Evolutionary conservation across 2,329 filamentous ascomycete genomes (phyloP), one percentile per base, ranked within the genome.

Genomic region (Exophiala bonariae): DNA sequence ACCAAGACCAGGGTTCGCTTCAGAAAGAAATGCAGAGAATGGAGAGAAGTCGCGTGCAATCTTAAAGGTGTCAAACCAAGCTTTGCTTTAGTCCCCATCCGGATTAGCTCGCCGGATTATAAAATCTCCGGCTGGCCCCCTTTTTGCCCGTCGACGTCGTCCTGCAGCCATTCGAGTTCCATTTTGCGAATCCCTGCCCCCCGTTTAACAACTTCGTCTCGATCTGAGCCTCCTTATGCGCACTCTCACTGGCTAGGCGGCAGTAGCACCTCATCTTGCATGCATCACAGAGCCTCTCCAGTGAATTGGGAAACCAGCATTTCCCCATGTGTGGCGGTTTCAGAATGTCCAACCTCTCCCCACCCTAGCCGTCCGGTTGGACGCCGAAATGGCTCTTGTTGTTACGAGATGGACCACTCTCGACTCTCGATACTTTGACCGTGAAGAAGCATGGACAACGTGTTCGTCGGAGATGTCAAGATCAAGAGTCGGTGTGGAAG

Each of bases 21-120:
- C 18, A 7, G 11, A 18, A 32, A 31, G 38, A 18, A 36, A n/a
- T 17, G 20, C n/a, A 30, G n/a, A 4, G 32, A 36, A 41, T 41
- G 38, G 37, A 41, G 37, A n/a, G n/a, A 17, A 36, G 30, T 22
- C 37, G 31, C 31, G 30, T 34, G 49, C 52, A 55, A 55, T 55
- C 52, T 55, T 55, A 55, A 52, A 46, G 52, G 52, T 45, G 52
- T 55, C 49, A 32, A 55, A 52, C 42, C 46, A 55, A 55, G 52
- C 52, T 52, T 55, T 55, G 7, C 16, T 3, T 18, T 44, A 36
- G 11, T n/a, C 48, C 42, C 7, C 20, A 44, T 41, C 6, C 0
- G 36, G 52, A 23, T 31, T 46, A 40, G 42, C 28, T 6, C 13
- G 26, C 5, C n/a, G 42, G 33, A 18, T 34, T 14, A 18, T 34